A percentile compares a stretch with the other conserved stretches of the same genome.
These are phyloP conservation scores for Vanderwaltozyma polyspora DNA, from an alignment of 805 yeast species.

Conservation along the genomic window DNA sequence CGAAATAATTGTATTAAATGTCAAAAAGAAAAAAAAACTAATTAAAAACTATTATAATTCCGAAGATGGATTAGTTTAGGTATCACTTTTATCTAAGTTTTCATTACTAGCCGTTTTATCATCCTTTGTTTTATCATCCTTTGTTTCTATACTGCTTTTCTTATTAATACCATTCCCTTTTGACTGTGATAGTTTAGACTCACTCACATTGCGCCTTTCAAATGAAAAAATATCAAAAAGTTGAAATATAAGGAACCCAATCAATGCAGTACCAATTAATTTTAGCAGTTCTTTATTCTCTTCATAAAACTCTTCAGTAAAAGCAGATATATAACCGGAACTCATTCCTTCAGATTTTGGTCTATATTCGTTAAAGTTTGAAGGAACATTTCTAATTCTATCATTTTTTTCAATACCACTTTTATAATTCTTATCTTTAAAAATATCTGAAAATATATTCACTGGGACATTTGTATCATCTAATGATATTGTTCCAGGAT, in stretches of 20 bases:
- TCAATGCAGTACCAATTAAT: constrained; percentile 9
- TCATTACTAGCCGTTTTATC: neutral
- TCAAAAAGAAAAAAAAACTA: no score
- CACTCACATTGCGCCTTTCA: no score
- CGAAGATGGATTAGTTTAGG: neutral
- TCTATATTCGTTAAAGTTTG: constrained; percentile 23
- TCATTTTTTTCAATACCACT: constrained; percentile 47
- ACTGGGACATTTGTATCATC: constrained; percentile 14
- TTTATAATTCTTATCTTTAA: constrained; percentile 38
- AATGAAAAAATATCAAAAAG: no score
- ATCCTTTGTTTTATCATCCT: neutral
- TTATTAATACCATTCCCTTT: no score
- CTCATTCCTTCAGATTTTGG: constrained; percentile 18
- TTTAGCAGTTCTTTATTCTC: constrained; percentile 14
- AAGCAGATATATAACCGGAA: constrained; percentile 9
- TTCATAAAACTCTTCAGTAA: constrained; percentile 16
- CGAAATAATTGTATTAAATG: no score
- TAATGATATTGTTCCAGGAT: constrained; percentile 18
- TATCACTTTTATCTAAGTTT: neutral
- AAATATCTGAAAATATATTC: constrained; percentile 45
- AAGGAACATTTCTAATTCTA: constrained; percentile 24
- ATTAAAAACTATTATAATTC: neutral
- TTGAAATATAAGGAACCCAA: constrained; percentile 11
- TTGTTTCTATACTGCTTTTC: no score
- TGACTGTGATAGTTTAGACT: no score